phyloP scores from a whole-genome alignment of 495 filamentous ascomycete species.

The Aspergillus funiculosus region DNA sequence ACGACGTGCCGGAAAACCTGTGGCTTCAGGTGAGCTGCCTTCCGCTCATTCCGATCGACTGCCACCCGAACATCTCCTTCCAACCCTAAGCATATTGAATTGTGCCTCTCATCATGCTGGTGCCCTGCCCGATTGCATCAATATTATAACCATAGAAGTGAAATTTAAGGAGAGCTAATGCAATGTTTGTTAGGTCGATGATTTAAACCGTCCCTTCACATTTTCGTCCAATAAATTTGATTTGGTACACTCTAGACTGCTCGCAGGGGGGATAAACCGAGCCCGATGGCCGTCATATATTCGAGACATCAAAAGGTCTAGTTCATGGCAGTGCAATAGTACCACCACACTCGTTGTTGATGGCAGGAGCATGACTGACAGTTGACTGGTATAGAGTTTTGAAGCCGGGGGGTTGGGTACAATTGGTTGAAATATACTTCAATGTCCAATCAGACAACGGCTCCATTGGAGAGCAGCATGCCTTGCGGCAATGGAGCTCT shows the following conservation, averaged over 20 bases:
- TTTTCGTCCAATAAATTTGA: constrained; percentile 77
- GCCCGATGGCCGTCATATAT: constrained; percentile 76
- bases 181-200: constrained; percentile 52
- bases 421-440: constrained; percentile 84
- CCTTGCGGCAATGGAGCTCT: constrained; percentile 67
- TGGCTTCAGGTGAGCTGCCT: constrained; percentile 54
- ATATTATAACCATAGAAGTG: no score
- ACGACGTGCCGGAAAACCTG: constrained; percentile 62
- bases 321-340: constrained; percentile 7
- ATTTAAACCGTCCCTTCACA: constrained; percentile 71
- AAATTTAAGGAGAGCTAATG: constrained; percentile 24
- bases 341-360: neutral
- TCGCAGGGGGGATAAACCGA: constrained; percentile 70
- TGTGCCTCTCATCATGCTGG: no score
- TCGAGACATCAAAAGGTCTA: constrained; percentile 63
- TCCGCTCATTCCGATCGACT: neutral
- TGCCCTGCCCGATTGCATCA: no score
- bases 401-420: constrained; percentile 76
- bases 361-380: constrained; percentile 16
- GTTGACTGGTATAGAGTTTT: constrained; percentile 40
- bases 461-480: constrained; percentile 63
- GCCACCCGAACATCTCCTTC: neutral
- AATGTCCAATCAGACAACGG: constrained; percentile 90
- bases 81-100: no score
- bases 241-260: constrained; percentile 79